These are phyloP conservation scores for Novakomyces olei DNA, from an alignment of 805 yeast species.

Conservation along the genomic window DNA sequence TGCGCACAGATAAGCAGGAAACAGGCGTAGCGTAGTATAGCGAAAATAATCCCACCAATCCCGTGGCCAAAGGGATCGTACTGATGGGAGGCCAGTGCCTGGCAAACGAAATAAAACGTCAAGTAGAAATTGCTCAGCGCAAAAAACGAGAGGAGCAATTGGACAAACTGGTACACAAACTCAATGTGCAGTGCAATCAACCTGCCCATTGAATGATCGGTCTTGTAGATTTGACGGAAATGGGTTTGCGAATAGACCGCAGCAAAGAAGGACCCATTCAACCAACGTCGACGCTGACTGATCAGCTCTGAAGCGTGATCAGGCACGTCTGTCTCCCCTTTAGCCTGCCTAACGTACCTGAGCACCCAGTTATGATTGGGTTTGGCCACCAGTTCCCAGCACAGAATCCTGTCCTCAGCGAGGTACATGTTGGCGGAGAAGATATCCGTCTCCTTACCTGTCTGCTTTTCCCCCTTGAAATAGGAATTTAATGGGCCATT, in stretches of 20 bases:
- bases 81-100: slow-evolving; percentile 54
- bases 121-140: slow-evolving; percentile 74
- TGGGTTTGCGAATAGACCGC: slow-evolving; percentile 75
- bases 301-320: slow-evolving; percentile 79
- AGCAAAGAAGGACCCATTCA: slow-evolving; percentile 93
- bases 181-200: slow-evolving; percentile 68
- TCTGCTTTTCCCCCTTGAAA: slow-evolving; percentile 60
- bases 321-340: slow-evolving; percentile 94
- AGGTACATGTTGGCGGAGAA: slow-evolving; percentile 92
- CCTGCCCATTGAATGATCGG: slow-evolving; percentile 63
- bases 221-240: slow-evolving; percentile 70
- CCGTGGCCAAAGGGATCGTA: slow-evolving; percentile 14
- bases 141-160: slow-evolving; percentile 77
- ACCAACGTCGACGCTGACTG: slow-evolving; percentile 93
- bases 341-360: slow-evolving; percentile 76
- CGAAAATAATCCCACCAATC: slow-evolving; percentile 10
- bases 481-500: slow-evolving; percentile 79
- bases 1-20: slow-evolving; percentile 14
- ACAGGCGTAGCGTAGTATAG: not conserved
- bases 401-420: slow-evolving; percentile 88
- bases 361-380: slow-evolving; percentile 65
- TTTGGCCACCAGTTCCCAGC: slow-evolving; percentile 91
- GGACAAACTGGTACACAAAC: slow-evolving; percentile 66
- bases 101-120: slow-evolving; percentile 63
- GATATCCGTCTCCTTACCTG: slow-evolving; percentile 44